Base-by-base conservation (phyloP, 495 filamentous ascomycete genomes). In the Trichoderma reesei region DNA sequence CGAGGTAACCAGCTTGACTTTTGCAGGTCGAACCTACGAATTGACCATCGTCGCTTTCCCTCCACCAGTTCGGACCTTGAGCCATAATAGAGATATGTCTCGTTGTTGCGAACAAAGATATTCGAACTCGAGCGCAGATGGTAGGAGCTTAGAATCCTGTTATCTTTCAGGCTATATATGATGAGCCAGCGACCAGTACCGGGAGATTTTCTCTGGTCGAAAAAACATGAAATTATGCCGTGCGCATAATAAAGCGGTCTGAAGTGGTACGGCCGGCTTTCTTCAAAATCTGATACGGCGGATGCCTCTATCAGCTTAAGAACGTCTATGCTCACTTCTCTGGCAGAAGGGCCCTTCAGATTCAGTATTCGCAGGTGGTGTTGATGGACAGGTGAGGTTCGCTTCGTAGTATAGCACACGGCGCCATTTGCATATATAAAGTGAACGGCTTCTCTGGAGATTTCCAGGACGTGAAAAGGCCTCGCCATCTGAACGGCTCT, bases 71-170 rank as follows among this genome's bases (percentile, higher is more conserved):
- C 67, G 36, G 78, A 79, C 0, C 80, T 82, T 3, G 83, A 85
- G 9, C 87, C 88, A 68, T 85, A 90, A 73, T 84, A 91, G 18
- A 93, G 77, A 69, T 83, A 87, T 3, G 76, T 70, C 14, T 75
- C 68, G 67, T 85, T 85, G 69, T 92, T 87, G 16, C 89, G 84
- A 3, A 90, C 88, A 68, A 90, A 87, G 14, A 90, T 71, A 68
- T 82, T 84, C 38, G 79, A 70, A 16, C 75, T 77, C 6, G 80
- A 79, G 1, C 74, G 73, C 8, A 89, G 68, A 5, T 62, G 72
- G 3, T 74, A 71, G 2, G 71, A 67, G 10, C 78, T 67, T 1
- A 86, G 70, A 31, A 83, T 62, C 9, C 73, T 65, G 13, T 72
- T 71, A 13, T 70, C 65, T 46, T 72, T 75, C 5, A 85, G 75